Percentiles rank a stretch among this genome's conserved stretches.
These are phyloP conservation scores for Solanum pimpinellifolium DNA, from an alignment of 257 asterid species.

Conservation along the genomic window DNA sequence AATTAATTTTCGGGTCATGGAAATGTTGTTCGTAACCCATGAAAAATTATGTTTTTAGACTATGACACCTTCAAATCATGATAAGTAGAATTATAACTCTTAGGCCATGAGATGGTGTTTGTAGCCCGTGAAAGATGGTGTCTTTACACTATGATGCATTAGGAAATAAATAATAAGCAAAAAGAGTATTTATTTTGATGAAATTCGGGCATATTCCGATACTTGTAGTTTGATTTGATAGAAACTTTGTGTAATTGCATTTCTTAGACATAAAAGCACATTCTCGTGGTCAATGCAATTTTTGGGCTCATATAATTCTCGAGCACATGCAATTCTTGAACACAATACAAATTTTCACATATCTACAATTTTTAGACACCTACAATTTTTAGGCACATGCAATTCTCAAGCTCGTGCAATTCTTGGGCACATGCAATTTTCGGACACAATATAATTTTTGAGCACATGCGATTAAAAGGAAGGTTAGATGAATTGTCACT, in stretches of 20 bases:
- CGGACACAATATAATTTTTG: too few species aligned
- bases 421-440: too few species aligned
- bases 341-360: background rate
- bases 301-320: background rate
- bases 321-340: background rate
- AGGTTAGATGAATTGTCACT: too few species aligned
- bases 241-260: background rate
- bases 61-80: background rate
- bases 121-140: background rate
- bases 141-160: background rate
- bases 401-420: too few species aligned
- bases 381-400: too few species aligned
- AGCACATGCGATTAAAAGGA: too few species aligned
- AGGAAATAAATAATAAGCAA: background rate
- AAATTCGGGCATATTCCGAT: background rate
- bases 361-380: background rate
- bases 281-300: background rate
- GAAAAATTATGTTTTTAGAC: background rate
- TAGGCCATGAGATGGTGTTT: background rate
- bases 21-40: background rate
- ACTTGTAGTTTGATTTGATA: background rate
- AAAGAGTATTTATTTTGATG: too few species aligned
- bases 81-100: background rate
- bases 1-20: background rate
- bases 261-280: background rate